A percentile compares a stretch with the other conserved stretches of the same genome.
Conservation (phyloP, 441 rosid genomes). For the Rhodomyrtus psidioides region DNA sequence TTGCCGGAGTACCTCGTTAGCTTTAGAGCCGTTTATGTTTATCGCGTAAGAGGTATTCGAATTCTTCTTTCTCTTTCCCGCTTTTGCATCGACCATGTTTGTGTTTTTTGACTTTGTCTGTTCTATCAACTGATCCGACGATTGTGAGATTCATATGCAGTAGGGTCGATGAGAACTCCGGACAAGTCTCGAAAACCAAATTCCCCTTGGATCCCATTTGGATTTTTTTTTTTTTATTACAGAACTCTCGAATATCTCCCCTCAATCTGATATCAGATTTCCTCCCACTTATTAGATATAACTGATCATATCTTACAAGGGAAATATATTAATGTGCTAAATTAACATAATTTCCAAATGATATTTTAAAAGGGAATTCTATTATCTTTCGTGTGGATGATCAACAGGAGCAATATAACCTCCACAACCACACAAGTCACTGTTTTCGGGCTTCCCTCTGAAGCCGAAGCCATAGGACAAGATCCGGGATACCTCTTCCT, state of each 20-base stretch:
- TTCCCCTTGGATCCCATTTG: slow-evolving; percentile 81
- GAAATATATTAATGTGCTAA: too few species aligned
- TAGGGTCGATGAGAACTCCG: slow-evolving; percentile 23
- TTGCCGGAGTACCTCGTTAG: slow-evolving; percentile 65
- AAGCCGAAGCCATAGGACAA: too few species aligned
- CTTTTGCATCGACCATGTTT: neutral
- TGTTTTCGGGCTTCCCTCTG: slow-evolving; percentile 13
- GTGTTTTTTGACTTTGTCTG: neutral
- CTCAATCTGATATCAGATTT: slow-evolving; percentile 28
- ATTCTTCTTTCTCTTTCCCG: neutral
- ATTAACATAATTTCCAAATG: neutral
- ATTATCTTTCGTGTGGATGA: slow-evolving; percentile 55
- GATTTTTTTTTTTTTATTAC: slow-evolving; percentile 53
- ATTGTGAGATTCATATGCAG: neutral
- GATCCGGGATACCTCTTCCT: too few species aligned
- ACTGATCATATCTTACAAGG: too few species aligned
- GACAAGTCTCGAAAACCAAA: slow-evolving; percentile 25
- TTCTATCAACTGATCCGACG: neutral
- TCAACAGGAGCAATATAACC: slow-evolving; percentile 55
- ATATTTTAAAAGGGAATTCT: neutral
- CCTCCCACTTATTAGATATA: too few species aligned
- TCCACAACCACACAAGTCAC: slow-evolving; percentile 52
- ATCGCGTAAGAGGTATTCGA: slow-evolving; percentile 36
- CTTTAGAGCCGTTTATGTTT: slow-evolving; percentile 28
- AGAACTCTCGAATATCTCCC: slow-evolving; percentile 46